Evolutionary conservation across 1,139 yeast species (phyloP).

Genomic region (Magnusiomyces suaveolens): DNA sequence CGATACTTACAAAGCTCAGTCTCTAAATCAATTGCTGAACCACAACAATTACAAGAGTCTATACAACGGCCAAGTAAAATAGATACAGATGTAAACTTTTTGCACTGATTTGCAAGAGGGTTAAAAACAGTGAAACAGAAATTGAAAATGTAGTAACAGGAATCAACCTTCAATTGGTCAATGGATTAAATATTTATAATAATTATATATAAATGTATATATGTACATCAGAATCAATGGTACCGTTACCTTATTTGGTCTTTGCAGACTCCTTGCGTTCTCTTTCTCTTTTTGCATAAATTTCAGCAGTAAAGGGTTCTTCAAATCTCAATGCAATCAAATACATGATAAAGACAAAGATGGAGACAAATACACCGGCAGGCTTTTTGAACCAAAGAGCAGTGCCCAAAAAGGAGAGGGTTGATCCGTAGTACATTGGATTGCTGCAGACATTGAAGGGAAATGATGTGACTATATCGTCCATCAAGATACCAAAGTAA

Average conservation of each 20-base stretch:
- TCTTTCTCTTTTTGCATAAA: constrained; percentile 58
- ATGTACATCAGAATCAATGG: not conserved
- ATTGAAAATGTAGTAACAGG: too few species aligned
- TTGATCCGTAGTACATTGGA: constrained; percentile 95
- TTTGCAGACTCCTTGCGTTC: constrained; percentile 22
- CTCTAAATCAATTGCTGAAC: too few species aligned
- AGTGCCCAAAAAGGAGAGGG: constrained; percentile 81
- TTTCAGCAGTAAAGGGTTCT: constrained; percentile 91
- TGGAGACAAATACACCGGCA: constrained; percentile 66
- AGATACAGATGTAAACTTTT: too few species aligned
- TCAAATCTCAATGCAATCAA: constrained; percentile 74
- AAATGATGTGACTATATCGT: constrained; percentile 80
- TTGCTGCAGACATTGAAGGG: constrained; percentile 86
- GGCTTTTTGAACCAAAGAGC: constrained; percentile 86
- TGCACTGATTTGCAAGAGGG: too few species aligned
- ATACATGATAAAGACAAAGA: constrained; percentile 73
- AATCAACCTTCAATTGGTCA: too few species aligned
- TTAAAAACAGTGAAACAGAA: too few species aligned
- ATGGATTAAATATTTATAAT: too few species aligned
- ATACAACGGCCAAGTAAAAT: too few species aligned
- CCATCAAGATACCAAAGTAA: constrained; percentile 92
- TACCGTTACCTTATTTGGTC: constrained; percentile 2
- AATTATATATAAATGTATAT: too few species aligned
- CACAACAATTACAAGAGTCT: too few species aligned
- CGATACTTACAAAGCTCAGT: too few species aligned